These are phyloP conservation scores for Neoarthrinium moseri DNA, from an alignment of 2,329 filamentous ascomycete genomes.

Conservation along the genomic window DNA sequence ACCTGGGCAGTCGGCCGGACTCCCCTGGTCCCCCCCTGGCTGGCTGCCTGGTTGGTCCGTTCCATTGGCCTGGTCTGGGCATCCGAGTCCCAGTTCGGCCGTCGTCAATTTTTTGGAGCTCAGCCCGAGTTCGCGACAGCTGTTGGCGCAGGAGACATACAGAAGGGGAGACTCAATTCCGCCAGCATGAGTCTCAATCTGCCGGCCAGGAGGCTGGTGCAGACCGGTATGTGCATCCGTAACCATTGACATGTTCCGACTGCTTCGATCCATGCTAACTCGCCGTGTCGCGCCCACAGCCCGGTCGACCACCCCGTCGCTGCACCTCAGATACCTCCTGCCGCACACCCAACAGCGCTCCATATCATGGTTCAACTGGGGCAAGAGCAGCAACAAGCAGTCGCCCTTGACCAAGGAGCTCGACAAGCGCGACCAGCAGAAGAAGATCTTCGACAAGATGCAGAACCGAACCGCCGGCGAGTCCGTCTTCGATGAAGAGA, in stretches of 20 bases:
- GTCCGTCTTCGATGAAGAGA: slow-evolving; percentile 63
- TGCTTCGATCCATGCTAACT: slow-evolving; percentile 4
- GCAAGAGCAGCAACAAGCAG: slow-evolving; percentile 27
- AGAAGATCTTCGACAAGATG: slow-evolving; percentile 41
- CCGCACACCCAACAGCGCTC: slow-evolving; percentile 36
- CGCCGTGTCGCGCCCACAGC: slow-evolving; percentile 8
- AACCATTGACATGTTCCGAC: slow-evolving; percentile 13
- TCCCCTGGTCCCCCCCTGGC: too few species aligned
- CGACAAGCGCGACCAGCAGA: slow-evolving; percentile 36
- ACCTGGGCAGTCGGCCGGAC: too few species aligned
- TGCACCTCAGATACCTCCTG: slow-evolving; percentile 23
- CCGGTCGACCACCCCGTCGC: slow-evolving; percentile 19
- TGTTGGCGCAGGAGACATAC: not conserved
- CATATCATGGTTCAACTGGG: slow-evolving; percentile 41
- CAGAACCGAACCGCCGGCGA: slow-evolving; percentile 45
- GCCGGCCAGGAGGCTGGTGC: slow-evolving; percentile 60
- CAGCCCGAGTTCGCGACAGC: slow-evolving; percentile 5
- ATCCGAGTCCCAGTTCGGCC: too few species aligned
- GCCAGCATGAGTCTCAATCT: slow-evolving; percentile 63
- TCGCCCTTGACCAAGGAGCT: slow-evolving; percentile 27
- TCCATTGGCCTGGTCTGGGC: too few species aligned
- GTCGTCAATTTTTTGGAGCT: slow-evolving; percentile 10
- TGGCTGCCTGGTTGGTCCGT: too few species aligned
- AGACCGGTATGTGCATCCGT: slow-evolving; percentile 50
- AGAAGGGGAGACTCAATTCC: slow-evolving; percentile 10